phyloP scores from a whole-genome alignment of 768 basidiomycete genomes.

The Leccinum imitatum region DNA sequence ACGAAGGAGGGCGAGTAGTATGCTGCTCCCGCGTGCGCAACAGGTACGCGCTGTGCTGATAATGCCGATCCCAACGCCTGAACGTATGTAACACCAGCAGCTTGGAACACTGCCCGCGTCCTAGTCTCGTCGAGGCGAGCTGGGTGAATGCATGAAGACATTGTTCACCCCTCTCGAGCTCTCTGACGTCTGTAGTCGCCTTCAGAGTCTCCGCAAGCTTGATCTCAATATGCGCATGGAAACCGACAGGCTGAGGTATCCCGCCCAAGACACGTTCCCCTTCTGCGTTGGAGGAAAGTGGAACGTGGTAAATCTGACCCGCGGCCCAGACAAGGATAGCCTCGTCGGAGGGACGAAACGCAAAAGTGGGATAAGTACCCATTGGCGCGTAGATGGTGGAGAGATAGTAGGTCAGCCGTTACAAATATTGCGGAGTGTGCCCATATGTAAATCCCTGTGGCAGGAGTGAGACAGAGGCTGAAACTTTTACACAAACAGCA shows the following conservation, averaged over 20 bases:
- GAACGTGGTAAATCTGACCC: constrained; percentile 65
- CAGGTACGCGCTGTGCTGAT: constrained; percentile 43
- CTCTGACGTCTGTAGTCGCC: constrained; percentile 49
- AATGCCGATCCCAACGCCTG: constrained; percentile 28
- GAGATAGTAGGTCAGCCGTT: constrained; percentile 72
- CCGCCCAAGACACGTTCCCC: constrained; percentile 50
- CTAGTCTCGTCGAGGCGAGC: constrained; percentile 56
- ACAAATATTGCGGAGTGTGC: constrained; percentile 64
- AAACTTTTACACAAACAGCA: constrained; percentile 1
- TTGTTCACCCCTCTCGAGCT: constrained; percentile 54
- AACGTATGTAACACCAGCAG: constrained; percentile 47
- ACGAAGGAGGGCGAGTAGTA: constrained; percentile 70
- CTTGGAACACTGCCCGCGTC: constrained; percentile 58
- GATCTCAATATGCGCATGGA: constrained; percentile 63
- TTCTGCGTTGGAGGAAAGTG: constrained; percentile 36
- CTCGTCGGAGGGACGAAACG: constrained; percentile 42
- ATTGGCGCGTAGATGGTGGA: constrained; percentile 65
- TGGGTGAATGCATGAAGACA: constrained; percentile 63
- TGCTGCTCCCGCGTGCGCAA: constrained; percentile 44
- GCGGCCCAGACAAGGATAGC: constrained; percentile 70
- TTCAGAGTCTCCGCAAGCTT: constrained; percentile 59
- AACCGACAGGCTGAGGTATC: constrained; percentile 49
- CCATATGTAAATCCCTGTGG: constrained; percentile 61
- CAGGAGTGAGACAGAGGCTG: constrained; percentile 1
- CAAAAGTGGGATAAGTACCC: constrained; percentile 78